Evolutionary conservation across 176 grass and related monocot genomes (phyloP).

Genomic region (Raddia distichophylla): DNA sequence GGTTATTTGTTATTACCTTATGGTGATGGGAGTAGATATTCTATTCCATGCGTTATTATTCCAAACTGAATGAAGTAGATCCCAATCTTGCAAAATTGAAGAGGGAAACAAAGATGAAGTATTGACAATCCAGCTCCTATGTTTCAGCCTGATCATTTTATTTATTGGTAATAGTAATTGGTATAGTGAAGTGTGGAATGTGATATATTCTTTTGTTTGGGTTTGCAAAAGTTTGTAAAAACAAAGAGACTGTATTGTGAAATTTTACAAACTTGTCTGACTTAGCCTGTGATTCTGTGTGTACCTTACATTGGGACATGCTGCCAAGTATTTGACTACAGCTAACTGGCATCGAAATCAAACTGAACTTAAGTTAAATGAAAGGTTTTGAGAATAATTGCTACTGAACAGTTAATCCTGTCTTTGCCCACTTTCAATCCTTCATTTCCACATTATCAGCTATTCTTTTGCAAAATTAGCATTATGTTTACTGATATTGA

Average conservation of each 20-base stretch:
- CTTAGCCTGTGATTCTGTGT: background rate
- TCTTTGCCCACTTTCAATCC: background rate
- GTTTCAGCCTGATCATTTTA: conserved; percentile 6
- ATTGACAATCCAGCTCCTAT: background rate
- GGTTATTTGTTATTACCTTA: background rate
- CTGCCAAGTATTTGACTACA: background rate
- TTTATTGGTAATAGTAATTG: background rate
- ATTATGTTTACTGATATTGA: background rate
- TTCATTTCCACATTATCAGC: background rate
- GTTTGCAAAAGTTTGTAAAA: background rate
- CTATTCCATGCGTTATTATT: background rate
- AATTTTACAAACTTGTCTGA: background rate
- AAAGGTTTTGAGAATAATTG: background rate
- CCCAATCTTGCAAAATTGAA: background rate
- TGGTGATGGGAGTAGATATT: conserved; percentile 5
- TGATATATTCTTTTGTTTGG: background rate
- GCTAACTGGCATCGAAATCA: background rate
- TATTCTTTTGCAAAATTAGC: background rate
- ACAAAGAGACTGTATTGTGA: background rate
- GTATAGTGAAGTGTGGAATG: background rate
- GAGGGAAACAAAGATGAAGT: background rate
- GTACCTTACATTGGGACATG: background rate
- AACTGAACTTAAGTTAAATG: background rate
- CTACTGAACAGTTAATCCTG: background rate
- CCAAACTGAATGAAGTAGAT: background rate